phyloP scores from a whole-genome alignment of 2,329 filamentous ascomycete species.

The Xylaria sp. region DNA sequence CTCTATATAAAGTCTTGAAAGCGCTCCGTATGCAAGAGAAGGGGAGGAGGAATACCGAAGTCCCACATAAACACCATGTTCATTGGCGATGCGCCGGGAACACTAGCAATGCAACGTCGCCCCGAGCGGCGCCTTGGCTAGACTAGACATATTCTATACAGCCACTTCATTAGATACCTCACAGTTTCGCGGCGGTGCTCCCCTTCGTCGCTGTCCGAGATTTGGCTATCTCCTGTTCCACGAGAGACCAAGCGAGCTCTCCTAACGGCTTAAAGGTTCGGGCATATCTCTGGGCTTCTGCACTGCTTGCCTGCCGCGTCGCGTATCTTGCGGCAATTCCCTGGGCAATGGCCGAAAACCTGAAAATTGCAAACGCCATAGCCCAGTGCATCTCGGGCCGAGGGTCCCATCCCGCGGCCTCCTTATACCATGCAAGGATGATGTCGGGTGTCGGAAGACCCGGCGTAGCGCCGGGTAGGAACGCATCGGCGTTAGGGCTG shows the following conservation, averaged over 20 bases:
- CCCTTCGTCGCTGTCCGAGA: slow-evolving; percentile 1
- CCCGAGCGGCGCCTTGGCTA: not conserved
- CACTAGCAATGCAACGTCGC: not conserved
- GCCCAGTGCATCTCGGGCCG: slow-evolving; percentile 63
- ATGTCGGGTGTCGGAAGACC: slow-evolving; percentile 59
- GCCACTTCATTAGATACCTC: not conserved
- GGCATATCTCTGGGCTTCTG: slow-evolving; percentile 75
- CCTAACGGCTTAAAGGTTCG: slow-evolving; percentile 73
- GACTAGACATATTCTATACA: not conserved
- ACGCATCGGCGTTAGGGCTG: slow-evolving; percentile 21
- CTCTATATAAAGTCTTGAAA: not conserved
- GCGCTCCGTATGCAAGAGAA: not conserved
- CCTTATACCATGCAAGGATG: slow-evolving; percentile 70
- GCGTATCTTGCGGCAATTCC: slow-evolving; percentile 92
- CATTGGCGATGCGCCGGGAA: not conserved
- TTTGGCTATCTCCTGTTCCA: slow-evolving; percentile 69
- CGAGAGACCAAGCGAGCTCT: slow-evolving; percentile 77
- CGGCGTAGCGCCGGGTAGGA: slow-evolving; percentile 45
- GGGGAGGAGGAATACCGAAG: not conserved
- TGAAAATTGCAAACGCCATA: slow-evolving; percentile 66
- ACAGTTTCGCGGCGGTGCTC: slow-evolving; percentile 18
- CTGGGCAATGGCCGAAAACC: slow-evolving; percentile 70
- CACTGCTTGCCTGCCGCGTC: slow-evolving; percentile 85
- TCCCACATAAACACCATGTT: not conserved
- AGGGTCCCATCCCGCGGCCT: slow-evolving; percentile 64